A percentile compares a stretch with the other conserved stretches of the same genome.
These are phyloP conservation scores for Saposhnikovia divaricata DNA, from an alignment of 129 eudicot genomes.

Conservation along the genomic window DNA sequence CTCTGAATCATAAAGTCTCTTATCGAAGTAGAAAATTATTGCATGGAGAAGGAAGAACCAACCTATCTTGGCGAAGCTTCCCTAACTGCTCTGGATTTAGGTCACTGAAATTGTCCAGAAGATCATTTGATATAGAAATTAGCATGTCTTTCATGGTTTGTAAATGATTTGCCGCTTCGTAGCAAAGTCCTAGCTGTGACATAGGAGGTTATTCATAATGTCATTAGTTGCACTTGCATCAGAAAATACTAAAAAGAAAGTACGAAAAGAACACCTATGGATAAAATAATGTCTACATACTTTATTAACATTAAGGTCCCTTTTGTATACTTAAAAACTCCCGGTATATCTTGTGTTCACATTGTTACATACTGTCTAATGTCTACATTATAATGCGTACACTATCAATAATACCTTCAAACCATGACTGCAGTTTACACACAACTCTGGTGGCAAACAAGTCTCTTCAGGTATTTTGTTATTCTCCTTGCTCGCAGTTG, in stretches of 20 bases:
- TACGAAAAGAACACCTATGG: not conserved
- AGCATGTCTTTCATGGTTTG: conserved; percentile 80
- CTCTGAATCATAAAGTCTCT: not conserved
- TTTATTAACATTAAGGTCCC: not conserved
- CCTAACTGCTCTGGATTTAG: conserved; percentile 48
- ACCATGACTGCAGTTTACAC: conserved; percentile 66
- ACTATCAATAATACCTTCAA: conserved; percentile 39
- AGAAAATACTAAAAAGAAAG: conserved; percentile 5
- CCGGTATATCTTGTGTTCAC: not conserved
- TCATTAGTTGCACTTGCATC: conserved; percentile 3
- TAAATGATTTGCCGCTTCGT: conserved; percentile 71
- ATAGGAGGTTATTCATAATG: conserved; percentile 17
- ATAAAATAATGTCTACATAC: not conserved
- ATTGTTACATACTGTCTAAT: not conserved
- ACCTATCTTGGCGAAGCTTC: conserved; percentile 92
- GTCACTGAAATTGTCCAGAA: conserved; percentile 64
- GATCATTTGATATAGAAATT: conserved; percentile 85
- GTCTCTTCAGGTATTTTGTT: conserved; percentile 29
- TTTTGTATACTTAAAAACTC: not conserved
- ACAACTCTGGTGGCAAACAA: conserved; percentile 70
- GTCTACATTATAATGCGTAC: not conserved
- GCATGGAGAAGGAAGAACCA: conserved; percentile 7
- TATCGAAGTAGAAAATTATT: not conserved
- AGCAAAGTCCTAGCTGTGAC: conserved; percentile 78
- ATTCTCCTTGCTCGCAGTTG: conserved; percentile 32